These are phyloP conservation scores for Epichloe sibirici DNA, from an alignment of 2,329 filamentous ascomycete species.

Conservation along the genomic window DNA sequence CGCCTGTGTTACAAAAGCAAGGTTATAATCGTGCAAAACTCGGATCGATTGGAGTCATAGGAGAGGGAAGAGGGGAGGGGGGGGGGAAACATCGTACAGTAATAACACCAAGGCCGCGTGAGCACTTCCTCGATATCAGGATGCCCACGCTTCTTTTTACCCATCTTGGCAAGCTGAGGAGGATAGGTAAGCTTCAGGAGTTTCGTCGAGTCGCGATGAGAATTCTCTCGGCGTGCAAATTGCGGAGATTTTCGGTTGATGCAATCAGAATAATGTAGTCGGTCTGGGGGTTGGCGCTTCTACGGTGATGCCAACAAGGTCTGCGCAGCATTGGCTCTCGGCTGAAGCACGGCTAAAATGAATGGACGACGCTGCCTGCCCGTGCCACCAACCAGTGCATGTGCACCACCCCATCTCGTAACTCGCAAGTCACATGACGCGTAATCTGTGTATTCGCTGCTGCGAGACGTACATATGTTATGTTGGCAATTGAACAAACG, in stretches of 20 bases:
- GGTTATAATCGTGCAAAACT: conserved; percentile 13
- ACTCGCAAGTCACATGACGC: too few relatives aligned
- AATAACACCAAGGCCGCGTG: conserved; percentile 89
- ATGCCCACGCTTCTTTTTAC: conserved; percentile 81
- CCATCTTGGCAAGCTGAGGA: conserved; percentile 38
- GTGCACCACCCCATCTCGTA: too few relatives aligned
- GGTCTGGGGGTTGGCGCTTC: neutral
- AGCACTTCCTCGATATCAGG: conserved; percentile 84
- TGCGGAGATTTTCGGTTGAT: neutral
- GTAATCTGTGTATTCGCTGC: too few relatives aligned
- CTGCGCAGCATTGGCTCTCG: conserved; percentile 7
- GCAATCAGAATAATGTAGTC: neutral
- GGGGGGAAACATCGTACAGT: conserved; percentile 45
- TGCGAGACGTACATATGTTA: too few relatives aligned
- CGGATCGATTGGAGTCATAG: neutral
- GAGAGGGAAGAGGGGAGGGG: neutral
- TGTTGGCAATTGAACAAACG: too few relatives aligned
- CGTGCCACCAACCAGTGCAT: neutral
- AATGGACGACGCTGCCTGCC: conserved; percentile 1
- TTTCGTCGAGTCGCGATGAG: neutral
- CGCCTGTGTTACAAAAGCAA: conserved; percentile 34
- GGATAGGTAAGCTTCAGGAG: neutral
- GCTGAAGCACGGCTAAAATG: conserved; percentile 14
- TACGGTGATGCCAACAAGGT: neutral
- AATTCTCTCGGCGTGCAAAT: neutral